Percentiles rank a stretch among this genome's conserved stretches.
phyloP scores from a whole-genome alignment of 805 yeast genomes.

The Kodamaea neixiangensis region DNA sequence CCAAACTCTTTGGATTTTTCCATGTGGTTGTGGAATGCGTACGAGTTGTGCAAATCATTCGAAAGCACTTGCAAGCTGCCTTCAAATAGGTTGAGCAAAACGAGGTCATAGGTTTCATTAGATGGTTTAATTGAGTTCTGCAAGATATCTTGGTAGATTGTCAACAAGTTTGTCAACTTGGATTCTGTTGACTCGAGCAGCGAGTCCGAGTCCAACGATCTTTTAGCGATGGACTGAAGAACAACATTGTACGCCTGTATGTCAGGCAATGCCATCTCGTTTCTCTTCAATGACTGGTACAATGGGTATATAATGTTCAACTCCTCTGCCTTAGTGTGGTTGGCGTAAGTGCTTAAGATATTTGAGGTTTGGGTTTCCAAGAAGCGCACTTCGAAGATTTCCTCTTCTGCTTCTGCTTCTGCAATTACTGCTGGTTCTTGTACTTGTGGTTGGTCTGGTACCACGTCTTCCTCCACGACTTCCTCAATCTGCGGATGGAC shows the following conservation, averaged over 20 bases:
- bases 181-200: conserved; percentile 49
- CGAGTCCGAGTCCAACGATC: conserved; percentile 43
- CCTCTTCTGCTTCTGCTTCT: conserved; percentile 8
- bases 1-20: conserved; percentile 47
- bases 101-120: conserved; percentile 50
- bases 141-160: conserved; percentile 68
- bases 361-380: conserved; percentile 20
- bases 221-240: conserved; percentile 51
- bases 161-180: conserved; percentile 60
- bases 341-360: conserved; percentile 21
- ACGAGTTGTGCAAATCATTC: conserved; percentile 5
- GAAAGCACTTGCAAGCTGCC: conserved; percentile 38
- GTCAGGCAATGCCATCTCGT: conserved; percentile 46
- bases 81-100: conserved; percentile 50
- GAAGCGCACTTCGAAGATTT: conserved; percentile 20
- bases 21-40: neutral
- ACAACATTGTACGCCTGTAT: conserved; percentile 55
- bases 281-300: conserved; percentile 42
- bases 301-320: conserved; percentile 39
- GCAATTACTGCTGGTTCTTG: neutral
- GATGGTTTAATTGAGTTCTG: conserved; percentile 53
- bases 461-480: neutral
- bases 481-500: conserved; percentile 4
- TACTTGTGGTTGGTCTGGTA: no score
- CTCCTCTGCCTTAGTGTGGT: conserved; percentile 21